Evolutionary conservation across 2,329 filamentous ascomycete species (phyloP).

Genomic region (Fusarium pseudocircinatum): DNA sequence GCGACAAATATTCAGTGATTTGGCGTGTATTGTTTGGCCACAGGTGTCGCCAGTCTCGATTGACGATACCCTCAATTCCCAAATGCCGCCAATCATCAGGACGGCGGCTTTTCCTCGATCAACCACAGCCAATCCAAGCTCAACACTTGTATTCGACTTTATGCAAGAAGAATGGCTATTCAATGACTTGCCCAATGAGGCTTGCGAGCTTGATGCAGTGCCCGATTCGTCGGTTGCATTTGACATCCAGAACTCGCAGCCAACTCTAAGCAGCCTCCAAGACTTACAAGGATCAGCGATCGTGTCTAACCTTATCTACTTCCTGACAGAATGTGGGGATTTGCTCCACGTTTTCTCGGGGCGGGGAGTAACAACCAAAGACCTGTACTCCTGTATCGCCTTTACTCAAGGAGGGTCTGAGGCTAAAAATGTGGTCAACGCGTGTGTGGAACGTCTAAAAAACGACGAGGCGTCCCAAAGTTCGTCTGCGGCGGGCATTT

Average conservation of each 20-base stretch:
- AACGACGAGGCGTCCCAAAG: accelerated
- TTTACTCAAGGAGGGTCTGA: background rate
- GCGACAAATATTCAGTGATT: accelerated
- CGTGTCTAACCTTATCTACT: background rate
- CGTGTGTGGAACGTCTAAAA: accelerated
- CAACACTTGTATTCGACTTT: no score
- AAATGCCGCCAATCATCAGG: accelerated
- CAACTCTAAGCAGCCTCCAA: accelerated
- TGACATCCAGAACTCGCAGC: accelerated
- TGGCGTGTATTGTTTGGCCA: accelerated
- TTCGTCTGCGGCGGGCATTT: accelerated
- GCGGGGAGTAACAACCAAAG: background rate
- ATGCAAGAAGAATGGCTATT: accelerated
- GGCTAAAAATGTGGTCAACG: background rate
- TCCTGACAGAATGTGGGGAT: background rate
- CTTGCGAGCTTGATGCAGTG: background rate
- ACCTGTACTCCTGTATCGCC: background rate
- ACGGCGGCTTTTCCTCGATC: no score
- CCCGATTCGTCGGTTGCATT: no score
- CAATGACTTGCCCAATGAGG: accelerated
- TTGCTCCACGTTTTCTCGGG: background rate
- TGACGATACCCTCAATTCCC: accelerated
- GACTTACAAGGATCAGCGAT: background rate
- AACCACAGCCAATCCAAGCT: accelerated
- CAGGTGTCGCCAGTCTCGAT: accelerated